These are phyloP conservation scores for Aspergillus sp. DNA, from an alignment of 2,329 filamentous ascomycete species.

Conservation along the genomic window DNA sequence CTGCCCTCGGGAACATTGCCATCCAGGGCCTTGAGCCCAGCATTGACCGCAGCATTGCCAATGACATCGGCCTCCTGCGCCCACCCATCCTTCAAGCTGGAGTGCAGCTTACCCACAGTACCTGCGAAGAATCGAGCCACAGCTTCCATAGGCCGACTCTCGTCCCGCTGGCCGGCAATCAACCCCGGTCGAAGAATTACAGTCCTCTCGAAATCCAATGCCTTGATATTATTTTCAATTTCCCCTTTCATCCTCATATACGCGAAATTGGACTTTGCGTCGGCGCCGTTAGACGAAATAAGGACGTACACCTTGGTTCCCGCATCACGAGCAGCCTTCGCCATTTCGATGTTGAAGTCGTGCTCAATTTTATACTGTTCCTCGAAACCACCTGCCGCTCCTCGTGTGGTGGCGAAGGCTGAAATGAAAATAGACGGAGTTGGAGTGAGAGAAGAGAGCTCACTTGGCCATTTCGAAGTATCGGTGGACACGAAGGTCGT, in stretches of 20 bases:
- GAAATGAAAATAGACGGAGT: slow-evolving; percentile 69
- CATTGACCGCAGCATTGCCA: slow-evolving; percentile 43
- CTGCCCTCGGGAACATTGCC: slow-evolving; percentile 39
- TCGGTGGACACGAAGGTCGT: slow-evolving; percentile 67
- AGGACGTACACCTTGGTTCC: slow-evolving; percentile 76
- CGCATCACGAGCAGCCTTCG: slow-evolving; percentile 69
- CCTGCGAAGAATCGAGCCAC: slow-evolving; percentile 57
- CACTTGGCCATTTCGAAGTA: slow-evolving; percentile 65
- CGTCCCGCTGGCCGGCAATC: slow-evolving; percentile 69
- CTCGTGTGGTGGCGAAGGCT: slow-evolving; percentile 76
- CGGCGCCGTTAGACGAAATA: slow-evolving; percentile 61
- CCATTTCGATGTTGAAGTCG: slow-evolving; percentile 79
- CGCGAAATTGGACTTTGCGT: slow-evolving; percentile 52
- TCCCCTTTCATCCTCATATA: slow-evolving; percentile 79
- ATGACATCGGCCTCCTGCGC: slow-evolving; percentile 76
- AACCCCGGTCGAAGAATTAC: slow-evolving; percentile 73
- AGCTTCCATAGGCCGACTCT: slow-evolving; percentile 60
- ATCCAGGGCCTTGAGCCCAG: slow-evolving; percentile 40
- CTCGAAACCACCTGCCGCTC: slow-evolving; percentile 69
- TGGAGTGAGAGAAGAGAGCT: slow-evolving; percentile 57
- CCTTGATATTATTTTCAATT: slow-evolving; percentile 74
- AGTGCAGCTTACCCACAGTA: slow-evolving; percentile 55
- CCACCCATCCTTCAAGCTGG: slow-evolving; percentile 60
- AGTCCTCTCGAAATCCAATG: slow-evolving; percentile 71
- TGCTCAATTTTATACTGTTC: slow-evolving; percentile 86